Evolutionary conservation across 768 basidiomycete species (phyloP).

Genomic region (Cyathus striatus): DNA sequence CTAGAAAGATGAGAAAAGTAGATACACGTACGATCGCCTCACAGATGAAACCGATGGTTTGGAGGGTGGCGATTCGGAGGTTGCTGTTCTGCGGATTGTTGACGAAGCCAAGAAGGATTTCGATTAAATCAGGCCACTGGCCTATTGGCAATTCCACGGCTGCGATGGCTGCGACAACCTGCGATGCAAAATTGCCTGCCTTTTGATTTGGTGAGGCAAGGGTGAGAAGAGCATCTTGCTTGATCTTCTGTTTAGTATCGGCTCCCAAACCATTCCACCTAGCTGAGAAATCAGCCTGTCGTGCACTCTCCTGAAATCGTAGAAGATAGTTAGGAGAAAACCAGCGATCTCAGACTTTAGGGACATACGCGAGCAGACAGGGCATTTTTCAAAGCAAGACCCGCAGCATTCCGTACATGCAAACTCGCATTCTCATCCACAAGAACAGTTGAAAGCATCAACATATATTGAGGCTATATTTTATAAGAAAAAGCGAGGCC

Average conservation of each 20-base stretch:
- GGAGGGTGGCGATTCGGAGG: conserved; percentile 81
- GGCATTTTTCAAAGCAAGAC: conserved; percentile 94
- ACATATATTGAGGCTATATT: conserved; percentile 84
- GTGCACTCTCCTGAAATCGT: conserved; percentile 56
- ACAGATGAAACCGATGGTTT: conserved; percentile 96
- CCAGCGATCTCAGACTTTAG: too few species aligned
- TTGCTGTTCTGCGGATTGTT: conserved; percentile 69
- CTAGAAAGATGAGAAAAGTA: conserved; percentile 4
- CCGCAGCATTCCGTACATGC: conserved; percentile 91
- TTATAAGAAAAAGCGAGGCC: conserved; percentile 11
- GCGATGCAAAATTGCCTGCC: conserved; percentile 85
- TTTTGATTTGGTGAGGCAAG: conserved; percentile 68
- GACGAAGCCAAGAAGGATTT: conserved; percentile 81
- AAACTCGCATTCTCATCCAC: conserved; percentile 65
- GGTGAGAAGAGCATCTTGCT: conserved; percentile 79
- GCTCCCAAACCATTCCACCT: conserved; percentile 79
- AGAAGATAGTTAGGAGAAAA: conserved; percentile 12
- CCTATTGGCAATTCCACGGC: conserved; percentile 84
- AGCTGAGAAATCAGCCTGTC: conserved; percentile 70
- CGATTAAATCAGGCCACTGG: conserved; percentile 90
- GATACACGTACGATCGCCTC: conserved; percentile 87
- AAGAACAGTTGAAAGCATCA: conserved; percentile 83
- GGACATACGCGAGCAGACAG: conserved; percentile 80
- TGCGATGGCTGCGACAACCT: conserved; percentile 92
- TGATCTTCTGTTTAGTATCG: conserved; percentile 74